phyloP scores from a whole-genome alignment of 768 basidiomycete genomes.

The Naganishia kalamii region DNA sequence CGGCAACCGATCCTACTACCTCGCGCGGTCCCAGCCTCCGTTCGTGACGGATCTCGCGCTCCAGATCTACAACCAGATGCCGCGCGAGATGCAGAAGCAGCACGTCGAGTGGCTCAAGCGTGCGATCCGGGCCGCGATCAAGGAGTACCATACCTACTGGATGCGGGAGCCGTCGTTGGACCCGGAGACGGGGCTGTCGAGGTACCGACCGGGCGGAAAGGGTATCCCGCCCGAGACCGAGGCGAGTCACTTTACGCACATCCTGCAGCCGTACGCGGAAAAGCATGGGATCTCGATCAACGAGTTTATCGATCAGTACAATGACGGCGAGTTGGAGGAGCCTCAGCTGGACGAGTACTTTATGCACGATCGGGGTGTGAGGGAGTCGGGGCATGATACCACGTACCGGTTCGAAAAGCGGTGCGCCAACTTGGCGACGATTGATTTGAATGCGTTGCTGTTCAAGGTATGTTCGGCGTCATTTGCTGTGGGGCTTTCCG shows the following conservation, averaged over 20 bases:
- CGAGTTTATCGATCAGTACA: constrained; percentile 96
- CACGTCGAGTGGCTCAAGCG: constrained; percentile 90
- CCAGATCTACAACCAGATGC: constrained; percentile 94
- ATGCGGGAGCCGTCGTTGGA: constrained; percentile 90
- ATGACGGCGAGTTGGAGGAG: constrained; percentile 71
- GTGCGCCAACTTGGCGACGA: constrained; percentile 91
- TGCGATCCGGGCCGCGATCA: constrained; percentile 94
- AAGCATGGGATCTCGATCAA: constrained; percentile 88
- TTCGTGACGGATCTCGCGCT: constrained; percentile 98
- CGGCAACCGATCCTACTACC: constrained; percentile 83
- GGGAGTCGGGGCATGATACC: constrained; percentile 93
- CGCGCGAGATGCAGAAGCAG: constrained; percentile 67
- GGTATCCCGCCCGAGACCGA: constrained; percentile 99
- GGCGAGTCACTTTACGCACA: constrained; percentile 94
- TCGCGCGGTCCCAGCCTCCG: constrained; percentile 91
- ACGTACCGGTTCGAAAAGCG: constrained; percentile 96
- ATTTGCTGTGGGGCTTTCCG: not conserved
- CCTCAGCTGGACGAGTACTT: constrained; percentile 94
- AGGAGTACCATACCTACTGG: constrained; percentile 98
- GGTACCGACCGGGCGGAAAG: constrained; percentile 85
- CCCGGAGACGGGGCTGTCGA: constrained; percentile 84
- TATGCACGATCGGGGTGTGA: constrained; percentile 89
- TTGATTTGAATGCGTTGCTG: constrained; percentile 87
- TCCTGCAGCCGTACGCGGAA: constrained; percentile 86
- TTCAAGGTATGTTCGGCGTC: constrained; percentile 58